These are phyloP conservation scores for Saraca asoca DNA, from an alignment of 331 rosid genomes.

Conservation along the genomic window DNA sequence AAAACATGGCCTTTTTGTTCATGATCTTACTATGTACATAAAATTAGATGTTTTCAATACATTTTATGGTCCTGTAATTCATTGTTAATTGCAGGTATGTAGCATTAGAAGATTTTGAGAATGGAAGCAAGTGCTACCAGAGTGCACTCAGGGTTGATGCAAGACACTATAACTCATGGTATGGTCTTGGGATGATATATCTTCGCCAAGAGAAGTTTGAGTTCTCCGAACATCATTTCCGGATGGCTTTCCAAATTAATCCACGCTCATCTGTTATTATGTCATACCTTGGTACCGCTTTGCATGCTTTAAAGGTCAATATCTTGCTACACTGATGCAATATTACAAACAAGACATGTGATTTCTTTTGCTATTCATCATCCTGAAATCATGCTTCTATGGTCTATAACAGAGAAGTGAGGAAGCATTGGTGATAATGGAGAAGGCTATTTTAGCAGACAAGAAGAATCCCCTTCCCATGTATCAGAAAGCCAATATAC, in stretches of 20 bases:
- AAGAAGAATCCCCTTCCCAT: conserved; percentile 96
- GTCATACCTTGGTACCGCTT: conserved; percentile 88
- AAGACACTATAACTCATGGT: conserved; percentile 95
- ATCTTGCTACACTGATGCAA: conserved; percentile 29
- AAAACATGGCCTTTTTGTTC: conserved; percentile 26
- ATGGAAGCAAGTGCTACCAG: conserved; percentile 90
- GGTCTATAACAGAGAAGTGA: conserved; percentile 69
- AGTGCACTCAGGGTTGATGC: conserved; percentile 86
- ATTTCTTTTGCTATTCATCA: conserved; percentile 22
- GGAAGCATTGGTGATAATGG: conserved; percentile 87
- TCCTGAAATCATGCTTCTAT: conserved; percentile 32
- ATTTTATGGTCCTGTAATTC: conserved; percentile 25
- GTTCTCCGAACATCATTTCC: conserved; percentile 92
- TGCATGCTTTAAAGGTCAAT: conserved; percentile 81
- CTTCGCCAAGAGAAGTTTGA: conserved; percentile 93
- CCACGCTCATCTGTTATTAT: conserved; percentile 87
- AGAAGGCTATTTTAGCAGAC: conserved; percentile 88
- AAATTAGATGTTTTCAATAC: conserved; percentile 1
- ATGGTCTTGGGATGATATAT: conserved; percentile 97
- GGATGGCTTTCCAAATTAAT: conserved; percentile 80
- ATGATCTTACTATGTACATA: neutral
- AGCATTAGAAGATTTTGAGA: conserved; percentile 93
- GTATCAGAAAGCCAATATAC: conserved; percentile 97
- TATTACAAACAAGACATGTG: conserved; percentile 23
- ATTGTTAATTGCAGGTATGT: conserved; percentile 62